Evolutionary conservation across 2,329 filamentous ascomycete genomes (phyloP).

Genomic region (Fusarium tricinctum): DNA sequence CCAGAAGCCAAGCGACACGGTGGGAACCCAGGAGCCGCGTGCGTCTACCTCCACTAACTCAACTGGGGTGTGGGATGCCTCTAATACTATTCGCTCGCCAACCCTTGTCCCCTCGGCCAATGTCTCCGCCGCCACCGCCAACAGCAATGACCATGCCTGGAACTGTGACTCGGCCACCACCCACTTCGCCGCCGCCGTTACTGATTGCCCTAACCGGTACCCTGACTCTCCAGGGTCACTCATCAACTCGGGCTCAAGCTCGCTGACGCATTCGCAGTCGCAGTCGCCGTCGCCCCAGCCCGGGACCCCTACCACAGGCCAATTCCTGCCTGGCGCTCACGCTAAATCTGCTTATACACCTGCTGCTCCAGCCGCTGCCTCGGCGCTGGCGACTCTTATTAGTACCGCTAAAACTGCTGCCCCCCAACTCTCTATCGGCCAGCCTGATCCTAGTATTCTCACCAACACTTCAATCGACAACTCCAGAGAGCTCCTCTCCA

Average conservation of each 20-base stretch:
- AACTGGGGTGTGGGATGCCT: constrained; percentile 35
- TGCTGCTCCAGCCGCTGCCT: constrained; percentile 45
- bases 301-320: constrained; percentile 51
- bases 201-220: constrained; percentile 36
- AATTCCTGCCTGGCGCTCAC: constrained; percentile 48
- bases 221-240: constrained; percentile 54
- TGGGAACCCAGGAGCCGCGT: constrained; percentile 43
- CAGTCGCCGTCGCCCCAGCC: constrained; percentile 56
- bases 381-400: constrained; percentile 46
- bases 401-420: constrained; percentile 44
- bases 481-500: neutral
- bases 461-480: constrained; percentile 52
- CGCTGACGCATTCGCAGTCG: constrained; percentile 52
- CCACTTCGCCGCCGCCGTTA: constrained; percentile 47
- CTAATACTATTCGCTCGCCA: constrained; percentile 40
- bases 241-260: constrained; percentile 53
- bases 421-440: constrained; percentile 40
- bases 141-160: constrained; percentile 37
- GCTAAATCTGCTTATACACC: constrained; percentile 48
- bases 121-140: constrained; percentile 47
- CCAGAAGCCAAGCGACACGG: constrained; percentile 47
- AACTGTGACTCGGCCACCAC: constrained; percentile 46
- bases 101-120: constrained; percentile 43
- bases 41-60: constrained; percentile 40
- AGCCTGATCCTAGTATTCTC: constrained; percentile 42